These are phyloP conservation scores for Pholiota adiposa DNA, from an alignment of 1,284 basidiomycete species.

Conservation along the genomic window DNA sequence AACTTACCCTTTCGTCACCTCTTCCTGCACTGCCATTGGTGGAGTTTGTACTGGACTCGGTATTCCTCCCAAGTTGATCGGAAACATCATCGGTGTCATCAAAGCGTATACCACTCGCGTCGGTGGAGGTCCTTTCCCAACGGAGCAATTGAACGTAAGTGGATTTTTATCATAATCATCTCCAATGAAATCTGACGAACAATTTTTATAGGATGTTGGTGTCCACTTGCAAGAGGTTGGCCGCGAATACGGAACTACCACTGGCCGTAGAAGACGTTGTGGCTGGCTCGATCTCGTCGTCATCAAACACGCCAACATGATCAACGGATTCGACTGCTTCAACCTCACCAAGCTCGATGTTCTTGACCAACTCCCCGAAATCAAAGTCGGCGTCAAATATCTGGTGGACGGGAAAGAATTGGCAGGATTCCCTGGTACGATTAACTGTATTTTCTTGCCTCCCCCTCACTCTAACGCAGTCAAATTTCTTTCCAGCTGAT, in stretches of 20 bases:
- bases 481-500: conserved; percentile 60
- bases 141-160: conserved; percentile 88
- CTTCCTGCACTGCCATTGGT: conserved; percentile 90
- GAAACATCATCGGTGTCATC: conserved; percentile 88
- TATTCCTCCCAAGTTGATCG: conserved; percentile 88
- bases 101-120: conserved; percentile 99
- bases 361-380: conserved; percentile 84
- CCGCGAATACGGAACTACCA: conserved; percentile 90
- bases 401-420: conserved; percentile 79
- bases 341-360: conserved; percentile 98
- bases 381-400: conserved; percentile 91
- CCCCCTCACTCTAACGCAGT: conserved; percentile 13
- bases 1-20: conserved; percentile 97
- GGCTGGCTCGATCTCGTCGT: conserved; percentile 99
- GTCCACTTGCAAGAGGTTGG: conserved; percentile 94
- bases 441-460: background rate
- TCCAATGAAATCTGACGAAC: background rate
- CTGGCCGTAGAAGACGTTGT: conserved; percentile 90
- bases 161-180: too few relatives aligned
- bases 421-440: conserved; percentile 86
- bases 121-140: conserved; percentile 96
- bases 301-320: conserved; percentile 88
- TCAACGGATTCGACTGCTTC: conserved; percentile 95
- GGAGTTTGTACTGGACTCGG: conserved; percentile 97
- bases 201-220: conserved; percentile 69